Evolutionary conservation across 31 red algal genomes (phyloP), one percentile per base, ranked within the genome.

Genomic region (Bonnemaisonia californica): DNA sequence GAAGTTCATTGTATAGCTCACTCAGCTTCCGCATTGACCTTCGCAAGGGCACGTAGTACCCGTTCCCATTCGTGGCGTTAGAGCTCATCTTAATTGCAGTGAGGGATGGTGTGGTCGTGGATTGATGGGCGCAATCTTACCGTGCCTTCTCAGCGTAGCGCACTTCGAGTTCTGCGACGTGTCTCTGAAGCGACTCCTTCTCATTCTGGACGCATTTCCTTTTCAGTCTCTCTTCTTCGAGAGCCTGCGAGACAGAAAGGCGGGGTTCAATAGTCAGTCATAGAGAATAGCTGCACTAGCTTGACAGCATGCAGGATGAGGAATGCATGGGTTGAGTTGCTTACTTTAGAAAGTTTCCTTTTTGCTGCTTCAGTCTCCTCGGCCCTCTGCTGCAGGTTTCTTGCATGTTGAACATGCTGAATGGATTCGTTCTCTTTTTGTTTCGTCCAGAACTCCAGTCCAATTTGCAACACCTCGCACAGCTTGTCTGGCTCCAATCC

Each of bases 1-100:
- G 83, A 42, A 87, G 74, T 33, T 87, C 83, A 54, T 61, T 87
- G 83, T 87, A 87, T 2, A 87, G 74, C 28, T 87, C 83, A 9
- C 60, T 87, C 12, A 87, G 64, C 54, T 78, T 77, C 38, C 83
- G 73, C 83, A 87, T 78, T 21, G 83, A 87, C 51, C 83, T 87
- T 19, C n/a, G n/a, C n/a, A n/a, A n/a, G n/a, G n/a, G n/a, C n/a
- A n/a, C n/a, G n/a, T n/a, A n/a, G n/a, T n/a, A n/a, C n/a, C n/a
- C n/a, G n/a, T n/a, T n/a, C n/a, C n/a, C n/a, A n/a, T n/a, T n/a
- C n/a, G n/a, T n/a, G n/a, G n/a, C n/a, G n/a, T n/a, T n/a, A n/a
- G n/a, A n/a, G n/a, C n/a, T n/a, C n/a, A n/a, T n/a, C n/a, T n/a
- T n/a, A n/a, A n/a, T n/a, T n/a, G n/a, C n/a, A n/a, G n/a, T n/a